These are phyloP conservation scores for Blastomyces emzantsi DNA, from an alignment of 2,329 filamentous ascomycete genomes.

Conservation along the genomic window DNA sequence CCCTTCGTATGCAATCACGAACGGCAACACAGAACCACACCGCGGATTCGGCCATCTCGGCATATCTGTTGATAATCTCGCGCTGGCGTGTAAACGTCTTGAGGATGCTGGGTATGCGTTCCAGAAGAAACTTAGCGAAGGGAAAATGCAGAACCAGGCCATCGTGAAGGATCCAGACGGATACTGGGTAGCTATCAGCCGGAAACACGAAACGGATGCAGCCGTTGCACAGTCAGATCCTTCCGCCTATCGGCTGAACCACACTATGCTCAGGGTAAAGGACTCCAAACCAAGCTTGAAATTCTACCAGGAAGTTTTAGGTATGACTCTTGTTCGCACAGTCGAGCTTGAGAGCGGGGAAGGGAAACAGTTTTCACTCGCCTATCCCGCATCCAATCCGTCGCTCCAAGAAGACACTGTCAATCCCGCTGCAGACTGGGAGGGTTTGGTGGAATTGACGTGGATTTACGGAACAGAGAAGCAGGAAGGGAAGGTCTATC, in stretches of 20 bases:
- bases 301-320: constrained; percentile 78
- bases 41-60: constrained; percentile 81
- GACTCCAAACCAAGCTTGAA: constrained; percentile 62
- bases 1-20: constrained; percentile 67
- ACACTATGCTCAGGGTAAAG: constrained; percentile 85
- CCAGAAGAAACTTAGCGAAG: constrained; percentile 89
- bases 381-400: constrained; percentile 56
- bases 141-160: constrained; percentile 77
- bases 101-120: constrained; percentile 88
- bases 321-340: constrained; percentile 74
- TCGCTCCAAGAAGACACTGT: constrained; percentile 42
- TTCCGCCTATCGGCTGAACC: constrained; percentile 59
- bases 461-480: constrained; percentile 75
- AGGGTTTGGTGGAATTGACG: constrained; percentile 83
- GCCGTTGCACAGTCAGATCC: constrained; percentile 58
- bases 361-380: constrained; percentile 92
- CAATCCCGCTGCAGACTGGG: constrained; percentile 56
- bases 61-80: constrained; percentile 72
- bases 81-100: constrained; percentile 80
- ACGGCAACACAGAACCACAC: constrained; percentile 83
- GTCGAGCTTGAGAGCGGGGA: constrained; percentile 58
- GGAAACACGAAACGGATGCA: constrained; percentile 53
- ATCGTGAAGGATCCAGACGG: constrained; percentile 84
- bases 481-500: constrained; percentile 70
- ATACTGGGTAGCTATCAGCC: constrained; percentile 56